Evolutionary conservation across 2,329 filamentous ascomycete genomes (phyloP).

Genomic region (Periconia macrospinosa): DNA sequence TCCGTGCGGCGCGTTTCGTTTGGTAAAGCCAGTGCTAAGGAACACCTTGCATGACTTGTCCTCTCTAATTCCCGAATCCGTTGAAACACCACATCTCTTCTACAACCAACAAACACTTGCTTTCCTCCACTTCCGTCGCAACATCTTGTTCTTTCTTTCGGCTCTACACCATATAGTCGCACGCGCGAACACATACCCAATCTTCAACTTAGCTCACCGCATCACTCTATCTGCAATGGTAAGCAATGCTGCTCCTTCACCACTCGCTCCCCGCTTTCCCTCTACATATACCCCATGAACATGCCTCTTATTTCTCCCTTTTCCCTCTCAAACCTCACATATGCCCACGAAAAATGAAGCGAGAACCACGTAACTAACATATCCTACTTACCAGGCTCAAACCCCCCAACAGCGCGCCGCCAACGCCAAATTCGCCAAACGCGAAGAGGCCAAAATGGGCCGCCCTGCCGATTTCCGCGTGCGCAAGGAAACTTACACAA

Average conservation of each 20-base stretch:
- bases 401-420: slow-evolving; percentile 80
- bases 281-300: not conserved
- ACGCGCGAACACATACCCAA: not conserved
- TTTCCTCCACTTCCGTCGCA: not conserved
- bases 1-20: not conserved
- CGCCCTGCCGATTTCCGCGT: slow-evolving; percentile 56
- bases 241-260: slow-evolving; percentile 1
- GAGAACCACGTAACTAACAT: not conserved
- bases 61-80: slow-evolving; percentile 3
- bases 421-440: slow-evolving; percentile 76
- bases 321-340: too few species aligned
- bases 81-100: not conserved
- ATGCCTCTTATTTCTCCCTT: not conserved
- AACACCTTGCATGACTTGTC: slow-evolving; percentile 38
- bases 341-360: not conserved
- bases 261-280: not conserved
- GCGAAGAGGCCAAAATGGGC: slow-evolving; percentile 73
- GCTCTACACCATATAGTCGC: not conserved
- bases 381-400: slow-evolving; percentile 63
- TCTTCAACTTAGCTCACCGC: not conserved
- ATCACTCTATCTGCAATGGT: not conserved
- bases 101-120: not conserved
- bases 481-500: slow-evolving; percentile 58
- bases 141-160: not conserved
- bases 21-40: slow-evolving; percentile 8